These are phyloP conservation scores for Sporothrix protearum DNA, from an alignment of 2,329 filamentous ascomycete species.

Conservation along the genomic window DNA sequence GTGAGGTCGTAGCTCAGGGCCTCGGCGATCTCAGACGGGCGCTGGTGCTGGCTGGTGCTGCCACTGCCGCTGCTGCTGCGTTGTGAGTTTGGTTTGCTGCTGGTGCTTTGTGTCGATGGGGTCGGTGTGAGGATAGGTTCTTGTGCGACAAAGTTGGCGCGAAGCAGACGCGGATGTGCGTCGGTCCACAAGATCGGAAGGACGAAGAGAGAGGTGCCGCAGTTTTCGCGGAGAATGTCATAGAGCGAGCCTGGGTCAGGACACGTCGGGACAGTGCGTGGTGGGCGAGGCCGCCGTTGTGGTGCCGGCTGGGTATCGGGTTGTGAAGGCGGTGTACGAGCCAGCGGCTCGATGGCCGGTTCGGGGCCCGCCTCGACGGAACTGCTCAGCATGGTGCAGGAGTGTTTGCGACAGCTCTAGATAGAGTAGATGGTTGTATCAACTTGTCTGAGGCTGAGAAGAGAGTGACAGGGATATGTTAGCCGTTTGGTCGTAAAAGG, in stretches of 20 bases:
- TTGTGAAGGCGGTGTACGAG: not conserved
- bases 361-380: not conserved
- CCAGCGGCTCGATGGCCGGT: not conserved
- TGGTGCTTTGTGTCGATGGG: not conserved
- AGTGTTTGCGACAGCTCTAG: not conserved
- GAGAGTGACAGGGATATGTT: not conserved
- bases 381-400: not conserved
- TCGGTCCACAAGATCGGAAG: constrained; percentile 57
- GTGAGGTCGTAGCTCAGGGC: constrained; percentile 45
- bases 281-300: not conserved
- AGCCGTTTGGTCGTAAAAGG: not conserved
- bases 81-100: not conserved
- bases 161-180: constrained; percentile 47
- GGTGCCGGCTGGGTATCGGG: not conserved
- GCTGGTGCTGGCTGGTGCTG: constrained; percentile 36
- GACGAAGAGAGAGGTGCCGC: constrained; percentile 48
- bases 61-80: not conserved
- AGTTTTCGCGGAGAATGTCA: constrained; percentile 49
- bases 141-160: constrained; percentile 44
- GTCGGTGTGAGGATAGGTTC: constrained; percentile 37
- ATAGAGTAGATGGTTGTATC: not conserved
- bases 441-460: not conserved
- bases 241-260: constrained; percentile 50
- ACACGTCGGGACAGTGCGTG: constrained; percentile 25
- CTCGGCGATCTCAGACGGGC: constrained; percentile 43